phyloP scores from a whole-genome alignment of 2,329 filamentous ascomycete species.

The Tolypocladium amazonense region DNA sequence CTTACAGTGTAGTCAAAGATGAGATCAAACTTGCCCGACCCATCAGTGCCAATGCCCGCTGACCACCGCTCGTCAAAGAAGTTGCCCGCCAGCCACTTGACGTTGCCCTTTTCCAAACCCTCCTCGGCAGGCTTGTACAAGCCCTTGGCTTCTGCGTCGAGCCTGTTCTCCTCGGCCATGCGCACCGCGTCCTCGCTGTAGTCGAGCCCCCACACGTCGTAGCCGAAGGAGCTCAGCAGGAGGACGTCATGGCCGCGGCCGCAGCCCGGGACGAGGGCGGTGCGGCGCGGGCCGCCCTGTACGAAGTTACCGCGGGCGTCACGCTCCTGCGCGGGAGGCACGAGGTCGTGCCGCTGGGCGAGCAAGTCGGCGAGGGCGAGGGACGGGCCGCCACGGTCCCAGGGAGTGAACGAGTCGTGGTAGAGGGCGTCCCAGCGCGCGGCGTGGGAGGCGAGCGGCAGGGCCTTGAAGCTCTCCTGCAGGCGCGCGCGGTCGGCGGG shows the following conservation, averaged over 20 bases:
- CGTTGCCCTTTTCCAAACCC: conserved; percentile 33
- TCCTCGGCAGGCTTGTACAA: conserved; percentile 31
- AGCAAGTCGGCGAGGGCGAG: conserved; percentile 44
- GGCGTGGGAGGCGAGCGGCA: conserved; percentile 23
- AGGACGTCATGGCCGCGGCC: conserved; percentile 74
- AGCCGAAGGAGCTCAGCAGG: conserved; percentile 63
- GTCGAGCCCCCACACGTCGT: conserved; percentile 68
- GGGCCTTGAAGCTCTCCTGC: conserved; percentile 21
- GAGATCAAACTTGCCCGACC: conserved; percentile 48
- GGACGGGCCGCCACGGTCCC: conserved; percentile 44
- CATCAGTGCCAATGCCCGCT: conserved; percentile 25
- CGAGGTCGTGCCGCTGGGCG: conserved; percentile 30
- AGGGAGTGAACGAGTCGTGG: conserved; percentile 34
- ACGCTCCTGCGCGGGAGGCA: conserved; percentile 23
- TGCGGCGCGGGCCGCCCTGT: conserved; percentile 14
- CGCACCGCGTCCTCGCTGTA: conserved; percentile 38
- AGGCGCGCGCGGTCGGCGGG: conserved; percentile 14
- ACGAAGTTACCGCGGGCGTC: conserved; percentile 17
- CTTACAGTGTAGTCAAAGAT: conserved; percentile 54
- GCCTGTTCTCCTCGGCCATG: conserved; percentile 33
- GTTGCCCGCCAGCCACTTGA: conserved; percentile 50
- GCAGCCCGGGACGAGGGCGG: conserved; percentile 69
- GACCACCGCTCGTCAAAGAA: conserved; percentile 56
- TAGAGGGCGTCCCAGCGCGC: conserved; percentile 38
- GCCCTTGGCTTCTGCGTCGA: conserved; percentile 24